Percentiles rank a stretch among this genome's conserved stretches.
phyloP scores from a whole-genome alignment of 495 filamentous ascomycete species.

The Aeminium ludgeri region DNA sequence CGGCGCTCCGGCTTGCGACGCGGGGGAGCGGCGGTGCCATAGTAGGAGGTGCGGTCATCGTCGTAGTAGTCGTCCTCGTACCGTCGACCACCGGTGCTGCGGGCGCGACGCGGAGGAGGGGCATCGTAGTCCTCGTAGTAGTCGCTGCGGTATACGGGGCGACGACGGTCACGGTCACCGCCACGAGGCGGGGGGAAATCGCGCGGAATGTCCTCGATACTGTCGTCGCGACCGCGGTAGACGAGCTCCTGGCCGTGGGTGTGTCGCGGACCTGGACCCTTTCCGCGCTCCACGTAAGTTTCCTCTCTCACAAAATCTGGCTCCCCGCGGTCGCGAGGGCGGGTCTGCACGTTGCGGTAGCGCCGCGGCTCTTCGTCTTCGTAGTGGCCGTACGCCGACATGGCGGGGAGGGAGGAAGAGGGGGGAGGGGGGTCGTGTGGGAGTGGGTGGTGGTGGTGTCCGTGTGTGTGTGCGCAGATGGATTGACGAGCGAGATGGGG shows the following conservation, averaged over 20 bases:
- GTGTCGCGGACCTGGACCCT: conserved; percentile 17
- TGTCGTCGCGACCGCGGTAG: conserved; percentile 27
- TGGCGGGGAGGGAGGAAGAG: too few relatives aligned
- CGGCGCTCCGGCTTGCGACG: conserved; percentile 12
- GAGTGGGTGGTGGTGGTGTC: too few relatives aligned
- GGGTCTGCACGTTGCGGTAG: conserved; percentile 18
- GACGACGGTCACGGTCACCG: conserved; percentile 4
- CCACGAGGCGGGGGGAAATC: conserved; percentile 28
- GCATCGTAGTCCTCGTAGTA: conserved; percentile 20
- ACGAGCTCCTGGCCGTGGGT: conserved; percentile 21
- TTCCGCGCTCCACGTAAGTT: conserved; percentile 28
- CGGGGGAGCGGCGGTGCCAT: conserved; percentile 12
- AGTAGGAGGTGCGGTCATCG: conserved; percentile 15
- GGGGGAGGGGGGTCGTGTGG: too few relatives aligned
- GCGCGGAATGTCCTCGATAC: conserved; percentile 28
- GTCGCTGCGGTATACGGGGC: conserved; percentile 4
- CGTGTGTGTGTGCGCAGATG: too few relatives aligned
- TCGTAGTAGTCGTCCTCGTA: conserved; percentile 22
- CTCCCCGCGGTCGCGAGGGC: conserved; percentile 24
- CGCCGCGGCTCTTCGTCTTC: conserved; percentile 17
- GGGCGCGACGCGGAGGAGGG: conserved; percentile 19
- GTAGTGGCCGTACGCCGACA: conserved; percentile 18
- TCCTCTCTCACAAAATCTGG: conserved; percentile 27
- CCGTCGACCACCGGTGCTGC: conserved; percentile 18
- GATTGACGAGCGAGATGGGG: too few relatives aligned